phyloP scores from a whole-genome alignment of 169 alveolate species.

The Plasmodium gonderi region DNA sequence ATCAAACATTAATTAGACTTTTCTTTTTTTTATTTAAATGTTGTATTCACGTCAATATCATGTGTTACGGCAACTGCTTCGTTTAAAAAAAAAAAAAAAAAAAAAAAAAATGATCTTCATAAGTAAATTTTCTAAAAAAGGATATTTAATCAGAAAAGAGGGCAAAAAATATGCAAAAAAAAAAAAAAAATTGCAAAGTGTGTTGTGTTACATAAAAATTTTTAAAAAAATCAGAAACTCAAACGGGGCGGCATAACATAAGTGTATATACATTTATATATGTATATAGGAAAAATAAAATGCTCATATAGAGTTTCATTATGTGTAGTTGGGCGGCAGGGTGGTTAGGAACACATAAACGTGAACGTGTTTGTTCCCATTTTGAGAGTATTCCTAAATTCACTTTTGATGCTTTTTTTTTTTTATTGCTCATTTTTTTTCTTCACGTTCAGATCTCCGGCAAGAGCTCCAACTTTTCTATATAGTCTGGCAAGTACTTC shows the following conservation, averaged over 20 bases:
- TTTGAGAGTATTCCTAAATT: too few species aligned
- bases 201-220: background rate
- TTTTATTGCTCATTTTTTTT: background rate
- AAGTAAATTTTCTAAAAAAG: background rate
- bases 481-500: constrained; percentile 51
- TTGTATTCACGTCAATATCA: background rate
- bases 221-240: background rate
- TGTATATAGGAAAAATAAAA: too few species aligned
- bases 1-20: background rate
- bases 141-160: background rate
- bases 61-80: constrained; percentile 9
- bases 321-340: background rate
- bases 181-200: background rate
- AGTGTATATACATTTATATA: background rate
- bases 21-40: background rate
- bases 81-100: constrained; percentile 8
- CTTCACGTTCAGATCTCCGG: constrained; percentile 24
- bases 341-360: too few species aligned
- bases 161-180: background rate
- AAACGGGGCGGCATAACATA: background rate
- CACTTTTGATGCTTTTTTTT: background rate
- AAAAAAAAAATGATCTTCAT: background rate
- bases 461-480: constrained; percentile 44
- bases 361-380: too few species aligned
- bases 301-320: too few species aligned